Evolutionary conservation across 495 filamentous ascomycete species (phyloP).

Genomic region (Penicillium psychrofluorescens): DNA sequence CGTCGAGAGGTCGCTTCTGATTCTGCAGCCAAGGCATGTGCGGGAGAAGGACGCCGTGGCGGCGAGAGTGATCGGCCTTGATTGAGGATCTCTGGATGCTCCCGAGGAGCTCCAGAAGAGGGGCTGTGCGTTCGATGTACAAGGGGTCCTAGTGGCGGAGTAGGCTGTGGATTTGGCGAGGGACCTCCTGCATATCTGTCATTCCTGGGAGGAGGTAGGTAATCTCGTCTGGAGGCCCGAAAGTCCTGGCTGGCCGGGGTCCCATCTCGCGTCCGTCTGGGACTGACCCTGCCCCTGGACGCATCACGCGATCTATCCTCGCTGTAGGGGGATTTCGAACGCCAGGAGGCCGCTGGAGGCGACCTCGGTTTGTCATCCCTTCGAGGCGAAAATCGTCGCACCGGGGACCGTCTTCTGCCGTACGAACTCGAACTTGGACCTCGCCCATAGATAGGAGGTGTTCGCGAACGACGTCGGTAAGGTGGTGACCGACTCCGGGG

Average conservation of each 20-base stretch:
- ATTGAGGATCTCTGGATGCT: conserved; percentile 1
- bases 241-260: conserved; percentile 22
- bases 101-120: conserved; percentile 6
- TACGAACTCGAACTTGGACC: conserved; percentile 25
- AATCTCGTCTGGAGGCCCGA: conserved; percentile 18
- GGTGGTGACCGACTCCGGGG: conserved; percentile 38
- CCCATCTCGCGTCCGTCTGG: conserved; percentile 26
- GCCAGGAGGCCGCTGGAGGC: conserved; percentile 30
- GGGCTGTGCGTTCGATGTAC: conserved; percentile 5
- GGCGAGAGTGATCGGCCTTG: conserved; percentile 3
- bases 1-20: conserved; percentile 20
- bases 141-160: neutral
- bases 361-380: conserved; percentile 39
- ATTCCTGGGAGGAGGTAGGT: conserved; percentile 4
- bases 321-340: conserved; percentile 37
- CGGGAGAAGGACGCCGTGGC: conserved; percentile 16
- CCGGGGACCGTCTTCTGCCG: conserved; percentile 31
- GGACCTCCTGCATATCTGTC: conserved; percentile 17
- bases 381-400: conserved; percentile 39
- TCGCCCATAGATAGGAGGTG: conserved; percentile 34
- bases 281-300: conserved; percentile 25
- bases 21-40: conserved; percentile 8
- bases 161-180: conserved; percentile 14
- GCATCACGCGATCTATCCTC: conserved; percentile 26
- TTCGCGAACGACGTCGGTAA: conserved; percentile 42